phyloP scores from a whole-genome alignment of 805 yeast genomes.

The Hanseniaspora occidentalis region DNA sequence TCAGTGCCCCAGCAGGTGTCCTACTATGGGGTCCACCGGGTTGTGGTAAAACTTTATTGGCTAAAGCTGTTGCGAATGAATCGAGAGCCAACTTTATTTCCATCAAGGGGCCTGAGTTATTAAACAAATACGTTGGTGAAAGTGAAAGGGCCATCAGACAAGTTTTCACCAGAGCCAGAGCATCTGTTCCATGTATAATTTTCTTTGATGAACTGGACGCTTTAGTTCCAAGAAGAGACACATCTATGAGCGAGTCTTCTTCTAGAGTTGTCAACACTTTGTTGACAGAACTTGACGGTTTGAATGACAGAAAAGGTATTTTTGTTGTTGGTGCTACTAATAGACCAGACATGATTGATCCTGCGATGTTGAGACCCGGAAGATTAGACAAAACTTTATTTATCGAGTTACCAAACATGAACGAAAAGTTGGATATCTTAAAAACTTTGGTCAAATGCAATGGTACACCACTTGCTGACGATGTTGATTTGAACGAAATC shows the following conservation, averaged over 20 bases:
- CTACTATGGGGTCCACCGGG: constrained; percentile 99
- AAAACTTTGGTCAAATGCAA: constrained; percentile 59
- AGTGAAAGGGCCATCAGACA: constrained; percentile 89
- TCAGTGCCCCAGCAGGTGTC: constrained; percentile 94
- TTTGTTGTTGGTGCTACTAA: constrained; percentile 95
- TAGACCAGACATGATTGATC: constrained; percentile 96
- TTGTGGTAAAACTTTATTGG: constrained; percentile 91
- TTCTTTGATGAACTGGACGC: constrained; percentile 97
- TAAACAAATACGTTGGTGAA: constrained; percentile 94
- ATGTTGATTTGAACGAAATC: constrained; percentile 48
- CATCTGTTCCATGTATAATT: constrained; percentile 86
- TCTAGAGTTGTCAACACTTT: constrained; percentile 91
- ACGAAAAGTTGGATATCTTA: constrained; percentile 73
- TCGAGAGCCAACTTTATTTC: constrained; percentile 93
- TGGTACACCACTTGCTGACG: constrained; percentile 57
- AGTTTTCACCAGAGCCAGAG: constrained; percentile 84
- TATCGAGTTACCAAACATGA: constrained; percentile 74
- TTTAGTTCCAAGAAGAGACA: constrained; percentile 85
- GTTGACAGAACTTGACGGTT: constrained; percentile 88
- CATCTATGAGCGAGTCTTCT: constrained; percentile 76
- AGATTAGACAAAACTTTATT: constrained; percentile 85
- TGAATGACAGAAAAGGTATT: constrained; percentile 84
- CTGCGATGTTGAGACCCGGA: constrained; percentile 97
- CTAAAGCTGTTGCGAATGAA: constrained; percentile 97
- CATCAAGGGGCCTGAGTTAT: constrained; percentile 88